These are phyloP conservation scores for Cercospora sojina DNA, from an alignment of 2,329 filamentous ascomycete genomes.

Conservation along the genomic window DNA sequence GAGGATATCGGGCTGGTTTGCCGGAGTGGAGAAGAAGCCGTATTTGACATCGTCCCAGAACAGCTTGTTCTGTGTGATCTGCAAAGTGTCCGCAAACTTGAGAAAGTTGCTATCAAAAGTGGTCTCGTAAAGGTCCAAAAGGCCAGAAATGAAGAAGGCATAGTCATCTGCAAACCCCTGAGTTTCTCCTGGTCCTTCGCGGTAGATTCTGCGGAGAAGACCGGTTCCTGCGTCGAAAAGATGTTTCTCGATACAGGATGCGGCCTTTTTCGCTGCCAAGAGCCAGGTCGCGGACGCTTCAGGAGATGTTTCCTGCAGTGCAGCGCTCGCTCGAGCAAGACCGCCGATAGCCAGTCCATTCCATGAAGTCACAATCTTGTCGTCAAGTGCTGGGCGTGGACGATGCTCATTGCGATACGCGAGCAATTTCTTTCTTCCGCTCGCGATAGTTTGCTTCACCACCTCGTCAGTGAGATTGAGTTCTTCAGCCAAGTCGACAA, in stretches of 20 bases:
- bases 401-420: slow-evolving; percentile 72
- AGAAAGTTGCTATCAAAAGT: slow-evolving; percentile 75
- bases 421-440: slow-evolving; percentile 66
- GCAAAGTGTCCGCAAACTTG: slow-evolving; percentile 76
- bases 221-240: slow-evolving; percentile 67
- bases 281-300: slow-evolving; percentile 54
- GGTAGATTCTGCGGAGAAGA: slow-evolving; percentile 72
- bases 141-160: slow-evolving; percentile 78
- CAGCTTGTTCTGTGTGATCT: slow-evolving; percentile 69
- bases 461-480: slow-evolving; percentile 71
- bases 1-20: slow-evolving; percentile 66
- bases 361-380: slow-evolving; percentile 83
- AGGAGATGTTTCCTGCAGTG: slow-evolving; percentile 61
- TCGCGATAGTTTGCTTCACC: slow-evolving; percentile 64
- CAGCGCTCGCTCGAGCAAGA: slow-evolving; percentile 71
- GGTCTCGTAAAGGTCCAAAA: slow-evolving; percentile 80
- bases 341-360: slow-evolving; percentile 86
- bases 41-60: slow-evolving; percentile 68
- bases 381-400: slow-evolving; percentile 74
- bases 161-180: slow-evolving; percentile 91
- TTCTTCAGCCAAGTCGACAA: slow-evolving; percentile 68
- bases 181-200: slow-evolving; percentile 63
- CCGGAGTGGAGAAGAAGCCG: slow-evolving; percentile 72
- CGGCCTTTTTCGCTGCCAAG: slow-evolving; percentile 65
- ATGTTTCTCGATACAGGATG: slow-evolving; percentile 67